phyloP scores from a whole-genome alignment of 768 basidiomycete genomes.

The Naganishia vishniacii region DNA sequence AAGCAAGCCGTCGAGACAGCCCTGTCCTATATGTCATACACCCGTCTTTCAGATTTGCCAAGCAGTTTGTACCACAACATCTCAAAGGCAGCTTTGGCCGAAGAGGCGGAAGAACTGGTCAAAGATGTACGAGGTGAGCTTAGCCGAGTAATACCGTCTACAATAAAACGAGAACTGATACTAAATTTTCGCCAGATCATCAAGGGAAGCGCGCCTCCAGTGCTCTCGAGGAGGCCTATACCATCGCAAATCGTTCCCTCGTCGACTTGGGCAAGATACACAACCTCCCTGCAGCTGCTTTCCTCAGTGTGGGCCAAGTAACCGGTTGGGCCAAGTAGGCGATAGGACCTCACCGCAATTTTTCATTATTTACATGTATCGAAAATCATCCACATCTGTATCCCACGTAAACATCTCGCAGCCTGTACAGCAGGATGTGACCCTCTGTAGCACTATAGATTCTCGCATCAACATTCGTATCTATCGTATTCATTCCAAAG shows the following conservation, averaged over 20 bases:
- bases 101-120: constrained; percentile 6
- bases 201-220: constrained; percentile 9
- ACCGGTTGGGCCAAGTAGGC: too few species aligned
- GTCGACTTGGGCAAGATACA: background rate
- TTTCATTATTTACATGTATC: too few species aligned
- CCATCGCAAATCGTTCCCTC: background rate
- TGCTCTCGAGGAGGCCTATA: constrained; percentile 2
- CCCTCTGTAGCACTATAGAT: too few species aligned
- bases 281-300: constrained; percentile 4
- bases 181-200: background rate
- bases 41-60: background rate
- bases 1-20: constrained; percentile 15
- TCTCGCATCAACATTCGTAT: too few species aligned
- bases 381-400: too few species aligned
- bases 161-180: background rate
- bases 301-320: background rate
- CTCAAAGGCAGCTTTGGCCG: background rate
- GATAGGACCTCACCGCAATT: too few species aligned
- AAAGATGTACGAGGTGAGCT: constrained; percentile 7
- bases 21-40: constrained; percentile 10
- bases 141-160: background rate
- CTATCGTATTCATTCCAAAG: too few species aligned
- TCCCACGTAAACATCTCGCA: too few species aligned
- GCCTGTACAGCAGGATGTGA: too few species aligned
- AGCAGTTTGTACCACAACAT: background rate